Evolutionary conservation across 768 basidiomycete species (phyloP), one percentile per base, ranked within the genome.

Genomic region (Paxillus involutus): DNA sequence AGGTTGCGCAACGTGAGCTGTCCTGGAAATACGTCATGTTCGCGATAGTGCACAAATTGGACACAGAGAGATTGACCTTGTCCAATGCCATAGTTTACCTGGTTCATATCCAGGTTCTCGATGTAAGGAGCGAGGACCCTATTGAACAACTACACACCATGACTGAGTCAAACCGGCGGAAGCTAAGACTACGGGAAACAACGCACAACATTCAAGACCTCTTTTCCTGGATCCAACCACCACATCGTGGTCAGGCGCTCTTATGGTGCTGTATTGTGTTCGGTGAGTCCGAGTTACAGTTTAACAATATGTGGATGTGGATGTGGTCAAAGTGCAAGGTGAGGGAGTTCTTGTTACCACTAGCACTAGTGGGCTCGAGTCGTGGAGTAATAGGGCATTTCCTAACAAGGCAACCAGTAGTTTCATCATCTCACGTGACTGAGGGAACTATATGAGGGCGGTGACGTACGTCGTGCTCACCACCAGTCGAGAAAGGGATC

Each of bases 81-180:
- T 54, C 82, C 89, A 59, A 96, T 89, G 14, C 91, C 94, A 77
- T 96, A 88, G 66, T 94, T 94, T 46, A 98, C 89, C 71, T 95
- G 92, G 67, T 92, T 89, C 68, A 94, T 82, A 71, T 98, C 94
- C 69, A 99, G 75, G 67, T 98, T 96, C 76, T 94, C 93, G 59
- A 98, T 89, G 80, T 98, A 98, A 0, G 93, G 94, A 26, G 91
- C 91, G 47, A 97, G 84, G 58, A 94, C 89, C 59, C 89, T 84
- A 70, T 95, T 95, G 75, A 97, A 90, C 61, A 94, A 69, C 90
- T 84, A 54, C 26, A 29, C 14, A 29, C 29, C 24, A 45, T 16
- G 44, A 51, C 40, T 41, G 29, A 37, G 33, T 43, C 26, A 30
- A n/a, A 29, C 39, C 6, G n/a, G 45, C 41, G 19, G 46, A 47